Conservation (phyloP, 441 rosid genomes). For the Viola pubescens region DNA sequence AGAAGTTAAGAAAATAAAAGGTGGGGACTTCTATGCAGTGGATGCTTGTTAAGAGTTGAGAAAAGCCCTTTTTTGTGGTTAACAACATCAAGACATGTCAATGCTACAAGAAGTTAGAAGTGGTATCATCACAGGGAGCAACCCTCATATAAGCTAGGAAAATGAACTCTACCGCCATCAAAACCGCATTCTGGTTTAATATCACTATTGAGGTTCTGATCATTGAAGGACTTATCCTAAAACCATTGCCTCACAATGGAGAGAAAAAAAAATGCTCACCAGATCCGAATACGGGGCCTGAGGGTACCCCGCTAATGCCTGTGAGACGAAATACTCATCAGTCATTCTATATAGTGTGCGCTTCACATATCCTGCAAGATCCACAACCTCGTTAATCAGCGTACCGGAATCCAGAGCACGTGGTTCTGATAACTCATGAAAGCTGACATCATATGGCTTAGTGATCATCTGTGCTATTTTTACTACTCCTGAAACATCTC, state of each 20-base stretch:
- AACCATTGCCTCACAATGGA: constrained; percentile 1
- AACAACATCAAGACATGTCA: no score
- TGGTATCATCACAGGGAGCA: no score
- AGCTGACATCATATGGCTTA: constrained; percentile 36
- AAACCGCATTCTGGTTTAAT: not conserved
- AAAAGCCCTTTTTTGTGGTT: no score
- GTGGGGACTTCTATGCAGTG: no score
- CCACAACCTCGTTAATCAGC: constrained; percentile 44
- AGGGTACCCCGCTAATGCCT: constrained; percentile 74
- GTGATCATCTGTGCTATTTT: constrained; percentile 48
- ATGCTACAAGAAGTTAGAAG: no score
- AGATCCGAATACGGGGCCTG: constrained; percentile 75
- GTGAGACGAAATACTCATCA: constrained; percentile 52
- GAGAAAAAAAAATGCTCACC: constrained; percentile 30
- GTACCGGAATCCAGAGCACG: constrained; percentile 22
- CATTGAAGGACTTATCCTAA: not conserved
- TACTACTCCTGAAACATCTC: constrained; percentile 43
- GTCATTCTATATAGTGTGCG: constrained; percentile 45
- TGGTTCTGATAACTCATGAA: constrained; percentile 49
- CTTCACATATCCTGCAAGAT: constrained; percentile 52
- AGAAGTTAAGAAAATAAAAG: no score
- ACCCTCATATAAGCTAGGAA: no score
- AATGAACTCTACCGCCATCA: no score
- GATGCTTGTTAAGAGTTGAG: no score
- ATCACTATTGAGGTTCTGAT: not conserved